Percentiles rank a stretch among this genome's conserved stretches.
Conservation (phyloP, 148 eudicot species). For the Chenopodium suecicum region DNA sequence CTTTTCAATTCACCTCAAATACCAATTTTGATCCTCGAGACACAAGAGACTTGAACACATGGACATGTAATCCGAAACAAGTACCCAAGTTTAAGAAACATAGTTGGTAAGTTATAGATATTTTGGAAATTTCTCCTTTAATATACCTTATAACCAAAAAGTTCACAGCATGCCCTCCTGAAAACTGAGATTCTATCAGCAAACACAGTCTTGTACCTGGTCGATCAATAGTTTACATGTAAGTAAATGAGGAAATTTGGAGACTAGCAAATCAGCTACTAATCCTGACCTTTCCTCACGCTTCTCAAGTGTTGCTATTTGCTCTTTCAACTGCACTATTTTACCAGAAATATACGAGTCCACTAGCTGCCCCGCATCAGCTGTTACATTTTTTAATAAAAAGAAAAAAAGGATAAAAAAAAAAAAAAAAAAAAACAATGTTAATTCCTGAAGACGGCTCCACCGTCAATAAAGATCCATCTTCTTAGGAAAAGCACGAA, state of each 20-base stretch:
- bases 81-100: too few species aligned
- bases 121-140: too few species aligned
- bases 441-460: neutral
- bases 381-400: conserved; percentile 32
- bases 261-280: conserved; percentile 1
- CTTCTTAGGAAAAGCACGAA: neutral
- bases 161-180: conserved; percentile 98
- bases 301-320: conserved; percentile 96
- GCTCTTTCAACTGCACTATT: conserved; percentile 89
- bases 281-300: conserved; percentile 87
- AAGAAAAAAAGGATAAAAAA: too few species aligned
- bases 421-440: neutral
- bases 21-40: too few species aligned
- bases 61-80: too few species aligned
- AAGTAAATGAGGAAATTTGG: conserved; percentile 8
- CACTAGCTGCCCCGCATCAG: conserved; percentile 77
- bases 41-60: too few species aligned
- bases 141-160: conserved; percentile 93
- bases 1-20: too few species aligned
- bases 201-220: conserved; percentile 96
- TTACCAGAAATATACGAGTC: conserved; percentile 90
- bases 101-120: too few species aligned
- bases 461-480: neutral
- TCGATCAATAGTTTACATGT: conserved; percentile 23
- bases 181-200: conserved; percentile 98